phyloP scores from a whole-genome alignment of 164 flowering plant species.

The Saururus chinensis region DNA sequence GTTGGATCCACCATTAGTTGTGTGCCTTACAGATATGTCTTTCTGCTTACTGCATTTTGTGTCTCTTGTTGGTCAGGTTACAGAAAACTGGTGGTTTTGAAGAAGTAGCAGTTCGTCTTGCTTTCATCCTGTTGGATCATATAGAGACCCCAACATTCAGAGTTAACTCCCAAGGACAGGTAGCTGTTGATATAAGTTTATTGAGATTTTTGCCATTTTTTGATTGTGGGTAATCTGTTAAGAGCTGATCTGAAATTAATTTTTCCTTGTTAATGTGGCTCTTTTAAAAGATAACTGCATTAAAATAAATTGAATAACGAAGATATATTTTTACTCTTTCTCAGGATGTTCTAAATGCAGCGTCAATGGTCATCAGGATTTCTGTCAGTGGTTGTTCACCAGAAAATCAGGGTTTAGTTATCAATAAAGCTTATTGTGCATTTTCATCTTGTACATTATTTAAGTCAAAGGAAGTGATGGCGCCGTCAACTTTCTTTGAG shows the following conservation, averaged over 20 bases:
- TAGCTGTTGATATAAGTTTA: slow-evolving; percentile 8
- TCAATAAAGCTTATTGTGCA: slow-evolving; percentile 45
- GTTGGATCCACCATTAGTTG: too few relatives aligned
- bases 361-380: slow-evolving; percentile 51
- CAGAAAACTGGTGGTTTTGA: slow-evolving; percentile 36
- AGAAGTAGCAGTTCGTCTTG: slow-evolving; percentile 37
- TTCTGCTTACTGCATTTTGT: not conserved
- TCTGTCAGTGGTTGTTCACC: slow-evolving; percentile 51
- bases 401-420: slow-evolving; percentile 43
- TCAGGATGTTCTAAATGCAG: slow-evolving; percentile 62
- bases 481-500: slow-evolving; percentile 8
- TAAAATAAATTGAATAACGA: too few relatives aligned
- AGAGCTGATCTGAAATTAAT: not conserved
- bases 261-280: too few relatives aligned
- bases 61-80: slow-evolving; percentile 24
- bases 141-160: slow-evolving; percentile 27
- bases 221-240: not conserved
- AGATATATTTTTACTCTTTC: not conserved
- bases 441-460: slow-evolving; percentile 30
- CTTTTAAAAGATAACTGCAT: too few relatives aligned
- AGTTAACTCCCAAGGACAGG: slow-evolving; percentile 22
- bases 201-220: too few relatives aligned
- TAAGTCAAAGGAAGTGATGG: slow-evolving; percentile 16
- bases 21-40: not conserved
- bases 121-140: slow-evolving; percentile 40